phyloP scores from a whole-genome alignment of 495 filamentous ascomycete genomes.

The Venustampulla echinocandica region DNA sequence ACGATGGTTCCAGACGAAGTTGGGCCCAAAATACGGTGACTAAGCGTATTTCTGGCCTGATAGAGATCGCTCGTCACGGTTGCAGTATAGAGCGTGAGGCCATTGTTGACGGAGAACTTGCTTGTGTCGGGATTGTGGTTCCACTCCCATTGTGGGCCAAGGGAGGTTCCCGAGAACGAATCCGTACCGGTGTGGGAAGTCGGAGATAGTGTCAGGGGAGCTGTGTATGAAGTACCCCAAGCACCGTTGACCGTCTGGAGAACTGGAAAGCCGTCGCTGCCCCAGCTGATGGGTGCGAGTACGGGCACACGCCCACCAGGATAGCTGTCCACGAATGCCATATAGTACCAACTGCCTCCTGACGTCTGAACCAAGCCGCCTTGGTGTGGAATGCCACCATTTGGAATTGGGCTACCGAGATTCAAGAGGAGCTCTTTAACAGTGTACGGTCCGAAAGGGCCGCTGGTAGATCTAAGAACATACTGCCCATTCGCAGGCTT shows the following conservation, averaged over 20 bases:
- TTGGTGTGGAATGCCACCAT: constrained; percentile 42
- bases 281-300: constrained; percentile 45
- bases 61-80: constrained; percentile 45
- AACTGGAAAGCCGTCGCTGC: constrained; percentile 39
- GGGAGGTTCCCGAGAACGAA: constrained; percentile 28
- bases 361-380: constrained; percentile 48
- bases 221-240: constrained; percentile 38
- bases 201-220: constrained; percentile 28
- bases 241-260: constrained; percentile 29
- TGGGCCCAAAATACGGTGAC: constrained; percentile 43
- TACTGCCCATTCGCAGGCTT: constrained; percentile 33
- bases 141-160: constrained; percentile 49
- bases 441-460: constrained; percentile 40
- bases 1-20: constrained; percentile 34
- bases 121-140: constrained; percentile 49
- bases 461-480: constrained; percentile 37
- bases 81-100: constrained; percentile 36
- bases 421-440: constrained; percentile 29
- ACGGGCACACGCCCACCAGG: constrained; percentile 49
- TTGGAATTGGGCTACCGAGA: constrained; percentile 32
- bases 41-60: constrained; percentile 46
- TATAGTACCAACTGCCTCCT: constrained; percentile 48
- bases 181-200: constrained; percentile 30
- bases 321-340: constrained; percentile 46
- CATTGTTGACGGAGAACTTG: constrained; percentile 19